These are phyloP conservation scores for Aspergillus carlsbadensis DNA, from an alignment of 495 filamentous ascomycete genomes.

Conservation along the genomic window DNA sequence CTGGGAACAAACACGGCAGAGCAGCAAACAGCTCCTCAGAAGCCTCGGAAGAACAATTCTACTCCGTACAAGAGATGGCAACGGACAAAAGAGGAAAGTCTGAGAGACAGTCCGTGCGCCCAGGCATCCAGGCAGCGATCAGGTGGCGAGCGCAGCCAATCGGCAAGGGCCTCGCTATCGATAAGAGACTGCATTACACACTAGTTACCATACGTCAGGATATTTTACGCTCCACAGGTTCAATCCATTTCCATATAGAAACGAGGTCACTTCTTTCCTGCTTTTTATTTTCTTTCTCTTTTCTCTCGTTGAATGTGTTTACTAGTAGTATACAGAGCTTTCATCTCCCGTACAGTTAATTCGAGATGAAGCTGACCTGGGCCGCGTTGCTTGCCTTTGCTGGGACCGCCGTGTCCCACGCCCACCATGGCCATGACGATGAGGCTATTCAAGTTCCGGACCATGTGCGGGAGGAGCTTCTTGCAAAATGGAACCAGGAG, in stretches of 20 bases:
- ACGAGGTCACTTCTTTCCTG: neutral
- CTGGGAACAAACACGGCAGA: neutral
- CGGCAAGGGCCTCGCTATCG: slow-evolving; percentile 6
- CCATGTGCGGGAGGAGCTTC: slow-evolving; percentile 43
- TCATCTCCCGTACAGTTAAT: neutral
- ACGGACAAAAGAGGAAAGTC: slow-evolving; percentile 43
- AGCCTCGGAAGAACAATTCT: slow-evolving; percentile 4
- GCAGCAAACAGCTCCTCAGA: neutral
- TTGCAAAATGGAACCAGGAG: slow-evolving; percentile 55
- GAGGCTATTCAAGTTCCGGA: slow-evolving; percentile 43
- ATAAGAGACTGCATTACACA: slow-evolving; percentile 17
- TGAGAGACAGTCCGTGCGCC: slow-evolving; percentile 35
- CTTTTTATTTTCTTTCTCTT: slow-evolving; percentile 19
- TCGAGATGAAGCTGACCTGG: slow-evolving; percentile 25
- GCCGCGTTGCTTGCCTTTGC: slow-evolving; percentile 36
- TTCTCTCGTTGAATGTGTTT: neutral
- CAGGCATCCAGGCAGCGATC: slow-evolving; percentile 19
- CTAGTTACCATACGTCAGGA: slow-evolving; percentile 1
- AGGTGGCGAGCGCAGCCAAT: slow-evolving; percentile 8
- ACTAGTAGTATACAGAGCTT: neutral
- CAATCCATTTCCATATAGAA: slow-evolving; percentile 1
- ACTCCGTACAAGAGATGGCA: slow-evolving; percentile 10
- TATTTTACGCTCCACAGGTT: slow-evolving; percentile 9
- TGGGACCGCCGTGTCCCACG: slow-evolving; percentile 33
- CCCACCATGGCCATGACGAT: slow-evolving; percentile 40